Evolutionary conservation across 2,329 filamentous ascomycete genomes (phyloP).

Genomic region (Magnaporthales sp.): DNA sequence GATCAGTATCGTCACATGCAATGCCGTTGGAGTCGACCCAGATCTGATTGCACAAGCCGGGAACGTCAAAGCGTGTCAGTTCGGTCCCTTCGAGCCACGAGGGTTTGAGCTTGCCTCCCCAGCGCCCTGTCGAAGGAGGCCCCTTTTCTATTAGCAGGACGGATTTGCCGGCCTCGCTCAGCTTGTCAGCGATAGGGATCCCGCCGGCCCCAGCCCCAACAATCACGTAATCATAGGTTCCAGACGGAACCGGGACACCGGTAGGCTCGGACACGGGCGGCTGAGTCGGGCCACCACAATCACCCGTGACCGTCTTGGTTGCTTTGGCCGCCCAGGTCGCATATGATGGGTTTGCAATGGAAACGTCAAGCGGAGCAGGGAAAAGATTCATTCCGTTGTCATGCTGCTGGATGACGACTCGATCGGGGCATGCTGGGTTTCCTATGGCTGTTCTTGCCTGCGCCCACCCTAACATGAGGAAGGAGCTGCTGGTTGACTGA

Average conservation of each 20-base stretch:
- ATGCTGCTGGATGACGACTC: constrained; percentile 22
- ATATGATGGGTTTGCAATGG: constrained; percentile 21
- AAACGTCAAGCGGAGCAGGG: constrained; percentile 16
- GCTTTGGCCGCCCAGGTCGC: constrained; percentile 20
- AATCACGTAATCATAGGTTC: constrained; percentile 53
- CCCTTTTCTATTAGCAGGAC: constrained; percentile 57
- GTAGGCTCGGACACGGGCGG: constrained; percentile 3
- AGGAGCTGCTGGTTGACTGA: constrained; percentile 18
- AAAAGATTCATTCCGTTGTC: constrained; percentile 23
- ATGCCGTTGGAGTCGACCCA: constrained; percentile 55
- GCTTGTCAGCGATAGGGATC: constrained; percentile 50
- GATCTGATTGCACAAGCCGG: constrained; percentile 63
- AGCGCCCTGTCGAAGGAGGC: constrained; percentile 53
- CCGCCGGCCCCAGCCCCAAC: constrained; percentile 55
- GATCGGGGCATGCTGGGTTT: constrained; percentile 22
- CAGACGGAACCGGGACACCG: constrained; percentile 6
- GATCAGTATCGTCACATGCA: constrained; percentile 57
- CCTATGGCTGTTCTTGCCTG: constrained; percentile 30
- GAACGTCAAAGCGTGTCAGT: constrained; percentile 63
- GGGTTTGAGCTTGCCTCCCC: constrained; percentile 52
- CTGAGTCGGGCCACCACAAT: constrained; percentile 7
- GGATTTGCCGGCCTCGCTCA: constrained; percentile 55
- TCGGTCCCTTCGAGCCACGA: constrained; percentile 53
- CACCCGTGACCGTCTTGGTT: constrained; percentile 19
- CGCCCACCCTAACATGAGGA: constrained; percentile 38